Base-by-base conservation (phyloP, 768 basidiomycete genomes). In the Lentinula lateritia region DNA sequence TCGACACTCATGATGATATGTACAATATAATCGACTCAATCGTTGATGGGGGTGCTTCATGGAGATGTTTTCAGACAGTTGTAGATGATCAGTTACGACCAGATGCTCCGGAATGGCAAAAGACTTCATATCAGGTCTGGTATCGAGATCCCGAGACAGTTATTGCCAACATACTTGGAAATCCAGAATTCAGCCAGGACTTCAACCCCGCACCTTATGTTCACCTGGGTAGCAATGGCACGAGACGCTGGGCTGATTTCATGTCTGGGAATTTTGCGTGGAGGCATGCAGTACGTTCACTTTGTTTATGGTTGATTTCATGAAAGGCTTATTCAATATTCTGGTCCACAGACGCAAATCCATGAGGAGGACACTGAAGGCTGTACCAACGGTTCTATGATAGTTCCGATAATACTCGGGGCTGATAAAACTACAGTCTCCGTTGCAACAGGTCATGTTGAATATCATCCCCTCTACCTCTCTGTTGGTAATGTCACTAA, bases 261-360 rank as follows among this genome's bases (percentile, higher is more conserved):
- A 78, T 80, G 74, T 77, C 76, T 0, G 79, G 75, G 2, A 67
- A 76, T 39, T 80, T 71, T 67, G 74, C 74, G 1, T 80, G 75
- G 76, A 54, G 66, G 5, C 77, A 82, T 52, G 72, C 71, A 12
- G 74, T 73, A 45, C 3, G 67, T 67, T 28, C 28, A 4, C 28
- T 42, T 32, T 48, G 61, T 52, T 28, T 69, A 0, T 65, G 53
- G 0, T 23, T 45, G 18, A 13, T 41, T 18, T 52, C 13, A 18
- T 45, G 6, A 41, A 32, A 46, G 28, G 52, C 50, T 32, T 52
- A 28, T 32, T 28, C 28, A 28, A 28, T 32, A 75, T 74, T 57
- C 62, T 74, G 2, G n/a, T 16, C 28, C 28, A 28, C 23, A 48
- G 38, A 50, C 41, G 10, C 42, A 8, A 7, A 15, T 39, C 9